phyloP scores from a whole-genome alignment of 1,284 basidiomycete species.

The Singerocomus rubriflavus region DNA sequence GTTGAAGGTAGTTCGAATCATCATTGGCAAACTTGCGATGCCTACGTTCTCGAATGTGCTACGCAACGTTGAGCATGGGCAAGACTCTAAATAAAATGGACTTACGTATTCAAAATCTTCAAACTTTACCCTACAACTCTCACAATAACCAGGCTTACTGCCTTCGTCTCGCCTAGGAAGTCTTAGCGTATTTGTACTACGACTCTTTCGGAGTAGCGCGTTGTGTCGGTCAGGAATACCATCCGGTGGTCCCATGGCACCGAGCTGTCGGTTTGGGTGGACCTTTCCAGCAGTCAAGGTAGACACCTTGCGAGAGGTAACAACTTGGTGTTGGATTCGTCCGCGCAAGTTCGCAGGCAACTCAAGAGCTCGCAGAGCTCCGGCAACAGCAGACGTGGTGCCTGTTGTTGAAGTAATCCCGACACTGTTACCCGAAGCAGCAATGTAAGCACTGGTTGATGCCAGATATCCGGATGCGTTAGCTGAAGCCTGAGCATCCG shows the following conservation, averaged over 20 bases:
- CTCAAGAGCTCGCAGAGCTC: constrained; percentile 42
- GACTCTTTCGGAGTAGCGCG: constrained; percentile 62
- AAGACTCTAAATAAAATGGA: constrained; percentile 12
- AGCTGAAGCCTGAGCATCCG: constrained; percentile 48
- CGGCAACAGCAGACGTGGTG: constrained; percentile 76
- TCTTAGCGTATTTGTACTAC: constrained; percentile 73
- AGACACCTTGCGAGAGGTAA: constrained; percentile 56
- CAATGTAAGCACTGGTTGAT: constrained; percentile 64
- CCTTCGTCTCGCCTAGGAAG: constrained; percentile 78
- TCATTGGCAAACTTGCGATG: constrained; percentile 88
- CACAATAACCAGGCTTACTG: constrained; percentile 95
- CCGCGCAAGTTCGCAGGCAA: constrained; percentile 53
- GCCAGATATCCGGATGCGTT: constrained; percentile 69
- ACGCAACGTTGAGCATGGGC: constrained; percentile 6
- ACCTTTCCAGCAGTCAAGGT: constrained; percentile 30
- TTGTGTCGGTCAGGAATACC: constrained; percentile 51
- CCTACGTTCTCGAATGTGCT: constrained; percentile 79
- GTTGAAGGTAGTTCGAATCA: constrained; percentile 75
- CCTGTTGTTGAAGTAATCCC: constrained; percentile 82
- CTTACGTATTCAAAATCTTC: constrained; percentile 83
- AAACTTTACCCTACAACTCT: constrained; percentile 92
- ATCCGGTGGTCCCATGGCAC: constrained; percentile 65
- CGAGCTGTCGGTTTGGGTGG: constrained; percentile 34
- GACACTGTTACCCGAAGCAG: constrained; percentile 95
- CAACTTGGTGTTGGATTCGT: constrained; percentile 59